Base-by-base conservation (phyloP, 148 eudicot species). In the Silene uniflora region DNA sequence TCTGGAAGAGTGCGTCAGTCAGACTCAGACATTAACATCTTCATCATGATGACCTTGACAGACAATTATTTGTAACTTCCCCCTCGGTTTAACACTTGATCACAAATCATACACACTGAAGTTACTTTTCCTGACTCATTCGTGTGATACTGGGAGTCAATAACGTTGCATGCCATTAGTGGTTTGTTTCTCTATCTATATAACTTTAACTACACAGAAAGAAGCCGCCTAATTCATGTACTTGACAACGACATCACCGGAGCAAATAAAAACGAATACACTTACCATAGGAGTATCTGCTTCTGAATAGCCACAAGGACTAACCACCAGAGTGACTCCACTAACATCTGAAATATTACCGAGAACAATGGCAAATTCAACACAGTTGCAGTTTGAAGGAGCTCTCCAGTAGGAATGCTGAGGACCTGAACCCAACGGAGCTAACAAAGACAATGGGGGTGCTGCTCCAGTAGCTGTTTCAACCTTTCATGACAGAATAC, bases 251-350 rank as follows among this genome's bases (percentile, higher is more conserved):
- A 24, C 60, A 72, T 46, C 46, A 76, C 23, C 21, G 49, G 27
- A 19, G 52, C 17, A 63, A 39, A 10, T 49, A 22, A 13, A 35
- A 24, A 56, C n/a, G 10, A 64, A 63, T 13, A 72, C 27, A 86
- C 93, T 85, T 89, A 92, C 98, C 12, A 82, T 85, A 80, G 98
- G 98, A 75, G 97, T 88, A 85, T 94, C 98, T 35, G 90, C 83
- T 86, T 88, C 87, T 75, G 96, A 84, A 83, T 92, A 95, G 75
- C 98, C 96, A 85, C 93, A 89, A n/a, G 93, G 90, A 83, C 98
- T 92, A 80, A 90, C 86, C 72, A 94, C 73, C 73, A 94, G 84
- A 60, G 83, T 69, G 77, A 90, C 95, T 72, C 91, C 93, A 21
- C 88, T 86, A 67, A 93, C 98, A 88, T 90, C 91, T 68, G 98